Base-by-base conservation (phyloP, 1,284 basidiomycete genomes). In the Caloboletus firmus region DNA sequence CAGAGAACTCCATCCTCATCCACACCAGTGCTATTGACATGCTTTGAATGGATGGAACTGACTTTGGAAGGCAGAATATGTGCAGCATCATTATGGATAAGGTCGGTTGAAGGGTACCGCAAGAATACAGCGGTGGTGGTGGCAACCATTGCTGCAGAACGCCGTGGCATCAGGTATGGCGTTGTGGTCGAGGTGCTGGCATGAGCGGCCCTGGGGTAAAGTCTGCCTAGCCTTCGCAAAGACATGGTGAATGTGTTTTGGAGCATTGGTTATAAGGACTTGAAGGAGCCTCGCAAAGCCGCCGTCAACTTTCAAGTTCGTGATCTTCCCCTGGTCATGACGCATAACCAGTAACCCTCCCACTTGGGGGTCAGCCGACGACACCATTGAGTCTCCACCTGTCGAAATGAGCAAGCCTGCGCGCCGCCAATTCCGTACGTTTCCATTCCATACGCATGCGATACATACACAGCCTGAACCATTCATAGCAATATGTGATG, bases 51-150 rank as follows among this genome's bases (percentile, higher is more conserved):
- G 26, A 15, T 11, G 15, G 48, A 17, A n/a, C 30, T 52, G 17
- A 26, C 18, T 35, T 59, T 49, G 30, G 56, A 49, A 12, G 58
- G 52, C 32, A 59, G 58, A 8, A 56, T 45, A 20, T 49, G 26
- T 20, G 56, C 45, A 32, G 63, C 60, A 59, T 78, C 77, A 44
- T 72, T 76, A 55, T 74, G 61, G 10, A 77, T 55, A 22, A 57
- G 50, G 17, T 62, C 62, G 31, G 57, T 57, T 24, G 68, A 68
- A 30, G 66, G 55, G 58, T 72, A 73, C 75, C 72, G 77, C 20
- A 76, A 54, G 17, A 66, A 51, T 17, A 67, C 59, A 42, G 64
- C 61, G 28, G 66, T 45, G 32, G 73, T 58, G 26, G 66, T 59
- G 28, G 62, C 54, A 49, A 59, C 51, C 10, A 66, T 35, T 41